These are phyloP conservation scores for Przewalskia tangutica DNA, from an alignment of 257 asterid genomes.

Conservation along the genomic window DNA sequence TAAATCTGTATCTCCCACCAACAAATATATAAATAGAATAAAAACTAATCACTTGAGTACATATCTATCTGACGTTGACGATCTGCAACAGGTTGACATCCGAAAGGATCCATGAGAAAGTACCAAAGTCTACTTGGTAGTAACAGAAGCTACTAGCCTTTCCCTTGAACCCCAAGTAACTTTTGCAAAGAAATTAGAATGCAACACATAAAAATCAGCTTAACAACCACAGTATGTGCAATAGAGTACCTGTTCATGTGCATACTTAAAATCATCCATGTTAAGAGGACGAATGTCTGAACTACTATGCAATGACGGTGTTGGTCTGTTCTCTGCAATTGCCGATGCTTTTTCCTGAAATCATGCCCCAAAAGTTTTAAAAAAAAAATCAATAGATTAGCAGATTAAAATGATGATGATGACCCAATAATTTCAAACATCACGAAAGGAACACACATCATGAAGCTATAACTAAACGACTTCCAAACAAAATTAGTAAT, in stretches of 20 bases:
- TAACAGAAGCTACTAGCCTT: background rate
- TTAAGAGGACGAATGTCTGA: slow-evolving; percentile 50
- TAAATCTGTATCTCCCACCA: background rate
- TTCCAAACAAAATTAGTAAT: background rate
- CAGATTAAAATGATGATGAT: background rate
- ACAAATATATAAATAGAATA: background rate
- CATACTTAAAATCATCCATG: slow-evolving; percentile 53
- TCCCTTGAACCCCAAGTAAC: background rate
- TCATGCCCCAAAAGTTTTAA: background rate
- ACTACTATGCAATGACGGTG: slow-evolving; percentile 56
- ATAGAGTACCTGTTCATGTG: slow-evolving; percentile 48
- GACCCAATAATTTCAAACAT: background rate
- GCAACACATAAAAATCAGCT: background rate
- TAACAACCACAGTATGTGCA: background rate
- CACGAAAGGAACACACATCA: background rate
- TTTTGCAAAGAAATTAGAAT: background rate
- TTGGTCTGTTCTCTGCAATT: slow-evolving; percentile 38
- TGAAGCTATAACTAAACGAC: background rate
- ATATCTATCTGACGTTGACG: background rate
- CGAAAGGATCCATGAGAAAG: background rate
- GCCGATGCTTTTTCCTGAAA: slow-evolving; percentile 54
- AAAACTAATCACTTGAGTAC: background rate
- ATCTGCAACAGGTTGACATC: background rate
- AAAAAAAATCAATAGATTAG: background rate
- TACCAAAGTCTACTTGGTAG: background rate